Evolutionary conservation across 345 rosid species (phyloP).

Genomic region (Boechera stricta): DNA sequence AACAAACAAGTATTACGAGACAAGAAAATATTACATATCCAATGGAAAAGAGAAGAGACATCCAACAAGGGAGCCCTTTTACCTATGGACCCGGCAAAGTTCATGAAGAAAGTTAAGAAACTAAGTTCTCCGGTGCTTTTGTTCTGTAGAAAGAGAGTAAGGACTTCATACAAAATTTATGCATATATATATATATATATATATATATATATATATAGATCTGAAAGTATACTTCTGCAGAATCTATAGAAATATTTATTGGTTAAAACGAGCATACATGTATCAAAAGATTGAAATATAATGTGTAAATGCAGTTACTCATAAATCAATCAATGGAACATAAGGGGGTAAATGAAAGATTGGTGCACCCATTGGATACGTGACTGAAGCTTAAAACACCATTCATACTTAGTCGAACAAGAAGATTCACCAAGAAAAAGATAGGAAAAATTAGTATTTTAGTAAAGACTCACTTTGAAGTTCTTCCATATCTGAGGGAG

Average conservation of each 20-base stretch:
- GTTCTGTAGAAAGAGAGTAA: slow-evolving; percentile 55
- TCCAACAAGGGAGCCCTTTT: slow-evolving; percentile 35
- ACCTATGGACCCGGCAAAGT: slow-evolving; percentile 80
- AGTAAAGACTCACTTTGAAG: slow-evolving; percentile 63
- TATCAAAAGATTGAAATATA: not conserved
- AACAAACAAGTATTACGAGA: not conserved
- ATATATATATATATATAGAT: not conserved
- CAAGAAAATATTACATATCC: not conserved
- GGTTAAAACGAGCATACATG: not conserved
- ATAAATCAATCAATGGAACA: slow-evolving; percentile 5
- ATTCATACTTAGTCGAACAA: not conserved
- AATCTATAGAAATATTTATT: not conserved
- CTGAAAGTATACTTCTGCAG: not conserved
- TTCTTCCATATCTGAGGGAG: slow-evolving; percentile 96
- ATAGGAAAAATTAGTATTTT: not conserved
- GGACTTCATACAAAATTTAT: not conserved
- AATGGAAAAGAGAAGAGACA: slow-evolving; percentile 1
- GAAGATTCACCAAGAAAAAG: not conserved
- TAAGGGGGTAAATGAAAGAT: not conserved
- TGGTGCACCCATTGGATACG: not conserved
- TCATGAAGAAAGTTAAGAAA: slow-evolving; percentile 87
- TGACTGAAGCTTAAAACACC: slow-evolving; percentile 4
- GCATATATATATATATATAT: not conserved
- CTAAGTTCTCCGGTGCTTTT: slow-evolving; percentile 94
- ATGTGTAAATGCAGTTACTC: not conserved